These are phyloP conservation scores for Suhomyces sp. DNA, from an alignment of 805 yeast species.

Conservation along the genomic window DNA sequence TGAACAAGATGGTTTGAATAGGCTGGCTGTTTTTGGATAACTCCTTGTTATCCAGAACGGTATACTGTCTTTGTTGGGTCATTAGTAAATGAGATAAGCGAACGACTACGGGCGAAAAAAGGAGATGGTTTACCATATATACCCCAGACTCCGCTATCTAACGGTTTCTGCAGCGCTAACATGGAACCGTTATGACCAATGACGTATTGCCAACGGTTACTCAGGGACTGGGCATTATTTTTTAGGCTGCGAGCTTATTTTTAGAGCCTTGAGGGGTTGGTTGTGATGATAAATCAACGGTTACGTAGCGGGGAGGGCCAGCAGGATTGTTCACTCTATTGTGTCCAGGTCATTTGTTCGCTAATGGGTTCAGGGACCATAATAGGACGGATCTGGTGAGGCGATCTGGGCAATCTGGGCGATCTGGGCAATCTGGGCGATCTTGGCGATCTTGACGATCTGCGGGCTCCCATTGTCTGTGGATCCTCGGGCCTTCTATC, in stretches of 20 bases:
- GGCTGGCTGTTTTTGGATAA: slow-evolving; percentile 2
- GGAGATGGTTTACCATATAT: background rate
- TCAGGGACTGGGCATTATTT: background rate
- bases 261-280: background rate
- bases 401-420: too few species aligned
- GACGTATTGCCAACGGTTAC: background rate
- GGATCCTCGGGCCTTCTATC: too few species aligned
- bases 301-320: background rate
- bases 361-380: too few species aligned
- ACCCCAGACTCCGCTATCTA: background rate
- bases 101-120: background rate
- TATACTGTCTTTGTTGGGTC: background rate
- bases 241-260: background rate
- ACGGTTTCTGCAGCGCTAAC: background rate
- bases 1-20: background rate
- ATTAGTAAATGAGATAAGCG: background rate
- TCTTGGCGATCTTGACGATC: too few species aligned
- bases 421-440: too few species aligned
- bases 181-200: background rate
- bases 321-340: background rate
- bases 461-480: too few species aligned
- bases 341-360: background rate
- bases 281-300: background rate
- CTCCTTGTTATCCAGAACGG: slow-evolving; percentile 1
- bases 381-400: too few species aligned